Conservation (phyloP, 371 early-diverging fungal species). For the Chytridiales sp. region DNA sequence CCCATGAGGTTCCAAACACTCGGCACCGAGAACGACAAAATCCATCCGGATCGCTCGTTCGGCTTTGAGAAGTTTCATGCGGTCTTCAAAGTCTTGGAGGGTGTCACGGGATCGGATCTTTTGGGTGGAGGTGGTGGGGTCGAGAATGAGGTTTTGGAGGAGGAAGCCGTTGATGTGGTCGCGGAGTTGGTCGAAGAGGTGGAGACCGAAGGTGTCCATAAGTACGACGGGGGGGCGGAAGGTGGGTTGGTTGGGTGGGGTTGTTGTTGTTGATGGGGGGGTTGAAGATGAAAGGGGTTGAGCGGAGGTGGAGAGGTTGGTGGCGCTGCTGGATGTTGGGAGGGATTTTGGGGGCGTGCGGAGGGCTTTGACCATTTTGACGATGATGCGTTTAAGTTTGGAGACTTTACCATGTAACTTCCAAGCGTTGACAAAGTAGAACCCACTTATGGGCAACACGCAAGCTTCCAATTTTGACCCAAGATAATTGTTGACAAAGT, state of each 20-base stretch:
- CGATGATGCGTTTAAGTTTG: background rate
- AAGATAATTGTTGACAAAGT: too few species aligned
- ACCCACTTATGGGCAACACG: too few species aligned
- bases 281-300: too few species aligned
- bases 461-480: too few species aligned
- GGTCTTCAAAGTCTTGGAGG: constrained; percentile 3
- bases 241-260: too few species aligned
- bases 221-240: background rate
- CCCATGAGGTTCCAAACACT: constrained; percentile 5
- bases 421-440: too few species aligned
- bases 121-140: background rate
- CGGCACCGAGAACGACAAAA: constrained; percentile 25
- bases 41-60: constrained; percentile 32
- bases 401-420: too few species aligned
- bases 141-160: constrained; percentile 22
- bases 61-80: constrained; percentile 15
- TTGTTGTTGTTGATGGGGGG: too few species aligned
- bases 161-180: constrained; percentile 30
- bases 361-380: constrained; percentile 3
- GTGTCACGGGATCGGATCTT: background rate
- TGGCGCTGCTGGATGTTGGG: too few species aligned
- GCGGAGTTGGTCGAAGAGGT: constrained; percentile 19
- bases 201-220: constrained; percentile 23
- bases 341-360: background rate
- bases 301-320: too few species aligned